Percentiles rank a stretch among this genome's conserved stretches.
Evolutionary conservation across 768 basidiomycete genomes (phyloP).

Genomic region (Suillus tomentosus): DNA sequence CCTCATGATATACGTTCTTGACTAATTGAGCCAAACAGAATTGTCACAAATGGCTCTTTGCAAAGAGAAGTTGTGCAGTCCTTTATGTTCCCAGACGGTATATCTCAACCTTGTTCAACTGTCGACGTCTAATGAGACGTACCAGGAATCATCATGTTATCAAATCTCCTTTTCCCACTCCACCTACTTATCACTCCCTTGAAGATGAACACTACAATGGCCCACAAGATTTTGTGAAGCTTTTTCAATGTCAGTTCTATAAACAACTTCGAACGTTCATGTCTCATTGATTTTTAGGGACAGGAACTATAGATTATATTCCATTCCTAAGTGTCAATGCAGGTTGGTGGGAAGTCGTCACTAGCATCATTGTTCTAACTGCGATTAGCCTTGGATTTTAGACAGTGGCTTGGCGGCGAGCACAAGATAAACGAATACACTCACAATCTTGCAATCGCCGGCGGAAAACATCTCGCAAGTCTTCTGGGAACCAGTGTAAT

Average conservation of each 20-base stretch:
- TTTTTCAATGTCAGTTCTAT: constrained; percentile 44
- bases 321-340: constrained; percentile 55
- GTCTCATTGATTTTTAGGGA: constrained; percentile 45
- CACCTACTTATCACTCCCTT: constrained; percentile 52
- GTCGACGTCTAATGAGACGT: constrained; percentile 2
- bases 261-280: not conserved
- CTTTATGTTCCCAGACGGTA: constrained; percentile 74
- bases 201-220: constrained; percentile 33
- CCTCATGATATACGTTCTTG: not conserved
- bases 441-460: constrained; percentile 64
- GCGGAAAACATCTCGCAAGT: constrained; percentile 61
- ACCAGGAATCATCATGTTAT: constrained; percentile 66
- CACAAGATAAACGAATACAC: constrained; percentile 69
- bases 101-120: not conserved
- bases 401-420: constrained; percentile 76
- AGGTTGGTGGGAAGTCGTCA: constrained; percentile 39
- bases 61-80: constrained; percentile 66
- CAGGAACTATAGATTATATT: constrained; percentile 59
- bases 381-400: constrained; percentile 65
- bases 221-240: constrained; percentile 45
- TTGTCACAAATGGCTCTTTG: constrained; percentile 84
- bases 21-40: constrained; percentile 46
- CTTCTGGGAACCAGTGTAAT: constrained; percentile 63
- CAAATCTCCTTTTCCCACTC: constrained; percentile 59
- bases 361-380: constrained; percentile 8